Evolutionary conservation across 768 basidiomycete genomes (phyloP).

Genomic region (Hypholoma fasciculare): DNA sequence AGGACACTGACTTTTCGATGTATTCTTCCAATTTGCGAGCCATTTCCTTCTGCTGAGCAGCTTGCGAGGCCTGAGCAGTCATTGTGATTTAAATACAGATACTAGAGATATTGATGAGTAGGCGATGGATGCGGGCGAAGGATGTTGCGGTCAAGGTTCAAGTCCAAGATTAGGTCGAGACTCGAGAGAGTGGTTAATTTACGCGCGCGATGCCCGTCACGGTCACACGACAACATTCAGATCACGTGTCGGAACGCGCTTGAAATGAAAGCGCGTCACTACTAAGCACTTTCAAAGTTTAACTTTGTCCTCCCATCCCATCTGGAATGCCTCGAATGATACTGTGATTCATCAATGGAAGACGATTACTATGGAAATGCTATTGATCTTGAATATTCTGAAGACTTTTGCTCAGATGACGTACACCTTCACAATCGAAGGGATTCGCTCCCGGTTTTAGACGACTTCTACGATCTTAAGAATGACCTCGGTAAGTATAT

Average conservation of each 20-base stretch:
- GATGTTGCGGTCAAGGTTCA: neutral
- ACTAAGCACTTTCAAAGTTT: no score
- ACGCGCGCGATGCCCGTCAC: slow-evolving; percentile 22
- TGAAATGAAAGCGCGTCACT: no score
- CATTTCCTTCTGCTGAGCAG: slow-evolving; percentile 36
- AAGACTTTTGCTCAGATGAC: no score
- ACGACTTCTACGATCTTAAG: neutral
- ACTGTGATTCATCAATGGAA: no score
- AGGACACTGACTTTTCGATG: slow-evolving; percentile 64
- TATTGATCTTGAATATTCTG: no score
- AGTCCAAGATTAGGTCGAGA: neutral
- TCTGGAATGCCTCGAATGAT: no score
- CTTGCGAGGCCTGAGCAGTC: slow-evolving; percentile 27
- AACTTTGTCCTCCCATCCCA: no score
- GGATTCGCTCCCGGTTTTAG: neutral
- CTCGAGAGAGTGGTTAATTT: slow-evolving; percentile 6
- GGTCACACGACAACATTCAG: slow-evolving; percentile 13
- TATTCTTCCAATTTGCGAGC: slow-evolving; percentile 69
- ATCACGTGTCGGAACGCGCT: slow-evolving; percentile 24
- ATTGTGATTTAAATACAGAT: slow-evolving; percentile 11
- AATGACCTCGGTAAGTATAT: neutral
- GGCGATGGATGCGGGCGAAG: neutral
- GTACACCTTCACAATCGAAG: no score
- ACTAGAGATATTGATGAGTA: neutral
- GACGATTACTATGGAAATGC: no score